These are phyloP conservation scores for Penicillium turbatum DNA, from an alignment of 495 filamentous ascomycete genomes.

Conservation along the genomic window DNA sequence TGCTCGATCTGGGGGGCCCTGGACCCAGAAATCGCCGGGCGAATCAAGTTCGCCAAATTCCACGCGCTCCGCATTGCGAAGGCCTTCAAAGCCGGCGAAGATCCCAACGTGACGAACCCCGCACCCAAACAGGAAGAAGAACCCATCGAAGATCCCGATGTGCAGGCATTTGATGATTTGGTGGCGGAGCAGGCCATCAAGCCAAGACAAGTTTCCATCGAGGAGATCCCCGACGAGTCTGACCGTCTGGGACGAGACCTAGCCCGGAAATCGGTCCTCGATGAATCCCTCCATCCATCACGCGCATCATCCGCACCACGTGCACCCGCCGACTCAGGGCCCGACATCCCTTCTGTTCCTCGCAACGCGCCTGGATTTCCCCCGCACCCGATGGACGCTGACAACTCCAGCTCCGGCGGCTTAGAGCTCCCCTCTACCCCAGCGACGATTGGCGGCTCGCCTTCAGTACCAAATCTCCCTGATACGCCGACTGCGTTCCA, in stretches of 20 bases:
- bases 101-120: conserved; percentile 89
- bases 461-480: conserved; percentile 32
- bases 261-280: conserved; percentile 37
- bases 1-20: conserved; percentile 74
- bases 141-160: conserved; percentile 35
- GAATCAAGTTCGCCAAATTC: conserved; percentile 94
- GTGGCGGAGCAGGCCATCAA: conserved; percentile 31
- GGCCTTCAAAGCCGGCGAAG: conserved; percentile 84
- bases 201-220: conserved; percentile 55
- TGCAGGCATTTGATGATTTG: conserved; percentile 45
- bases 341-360: conserved; percentile 25
- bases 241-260: conserved; percentile 34
- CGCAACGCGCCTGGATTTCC: conserved; percentile 19
- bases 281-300: conserved; percentile 52
- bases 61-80: conserved; percentile 88
- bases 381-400: conserved; percentile 17
- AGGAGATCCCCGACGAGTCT: conserved; percentile 48
- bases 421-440: conserved; percentile 42
- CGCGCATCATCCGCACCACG: conserved; percentile 40
- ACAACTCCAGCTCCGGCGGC: conserved; percentile 16
- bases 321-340: conserved; percentile 23
- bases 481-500: conserved; percentile 43
- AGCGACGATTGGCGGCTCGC: conserved; percentile 27
- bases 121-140: conserved; percentile 44
- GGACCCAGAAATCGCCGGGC: conserved; percentile 73